Conservation (phyloP, 441 rosid genomes). For the Mallotus japonicus region DNA sequence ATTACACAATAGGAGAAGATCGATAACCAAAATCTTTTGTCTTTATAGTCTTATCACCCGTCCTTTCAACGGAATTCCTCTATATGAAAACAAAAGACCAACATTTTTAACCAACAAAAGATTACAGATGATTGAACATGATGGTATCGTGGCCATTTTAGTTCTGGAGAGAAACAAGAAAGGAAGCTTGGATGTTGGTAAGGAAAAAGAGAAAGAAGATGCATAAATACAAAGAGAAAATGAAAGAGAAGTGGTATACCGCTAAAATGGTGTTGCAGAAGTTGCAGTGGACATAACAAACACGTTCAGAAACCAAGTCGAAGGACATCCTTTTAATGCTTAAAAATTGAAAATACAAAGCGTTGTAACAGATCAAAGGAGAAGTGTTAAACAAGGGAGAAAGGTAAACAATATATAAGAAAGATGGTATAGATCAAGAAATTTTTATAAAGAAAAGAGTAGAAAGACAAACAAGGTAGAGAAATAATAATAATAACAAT, state of each 20-base stretch:
- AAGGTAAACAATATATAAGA: constrained; percentile 1
- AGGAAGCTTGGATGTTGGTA: not conserved
- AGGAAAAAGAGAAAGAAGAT: constrained; percentile 1
- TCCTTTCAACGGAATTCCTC: constrained; percentile 15
- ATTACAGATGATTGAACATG: constrained; percentile 3
- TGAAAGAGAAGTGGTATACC: constrained; percentile 46
- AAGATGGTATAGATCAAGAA: constrained; percentile 23
- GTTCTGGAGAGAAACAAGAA: not conserved
- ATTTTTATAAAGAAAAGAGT: constrained; percentile 11
- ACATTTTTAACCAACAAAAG: constrained; percentile 8
- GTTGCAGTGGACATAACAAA: constrained; percentile 95
- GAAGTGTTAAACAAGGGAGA: constrained; percentile 15
- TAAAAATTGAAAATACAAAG: not conserved
- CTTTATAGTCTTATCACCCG: not conserved
- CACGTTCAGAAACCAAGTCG: constrained; percentile 67
- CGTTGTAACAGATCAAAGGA: constrained; percentile 17
- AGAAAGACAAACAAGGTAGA: constrained; percentile 19
- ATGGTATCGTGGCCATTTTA: constrained; percentile 14
- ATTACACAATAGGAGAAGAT: constrained; percentile 6
- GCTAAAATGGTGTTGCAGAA: constrained; percentile 94
- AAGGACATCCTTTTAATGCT: constrained; percentile 48
- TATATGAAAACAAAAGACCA: not conserved
- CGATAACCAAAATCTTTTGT: not conserved
- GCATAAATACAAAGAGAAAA: not conserved
- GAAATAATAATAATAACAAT: not conserved